A percentile compares a stretch with the other conserved stretches of the same genome.
phyloP scores from a whole-genome alignment of 345 rosid genomes.

The Syzygium aqueum region DNA sequence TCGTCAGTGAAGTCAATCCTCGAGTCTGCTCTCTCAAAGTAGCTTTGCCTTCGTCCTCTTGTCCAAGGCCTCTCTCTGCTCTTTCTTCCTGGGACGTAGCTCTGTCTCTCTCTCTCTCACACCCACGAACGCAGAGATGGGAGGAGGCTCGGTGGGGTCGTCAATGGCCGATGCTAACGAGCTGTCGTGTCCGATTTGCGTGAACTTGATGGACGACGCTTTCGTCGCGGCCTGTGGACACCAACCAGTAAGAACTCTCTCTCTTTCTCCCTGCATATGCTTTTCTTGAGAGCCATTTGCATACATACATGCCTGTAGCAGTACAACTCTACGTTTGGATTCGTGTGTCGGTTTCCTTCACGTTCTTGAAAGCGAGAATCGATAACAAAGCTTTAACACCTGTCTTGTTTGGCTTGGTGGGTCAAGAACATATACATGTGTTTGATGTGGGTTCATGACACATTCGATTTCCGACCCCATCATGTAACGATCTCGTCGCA shows the following conservation, averaged over 20 bases:
- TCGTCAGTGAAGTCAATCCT: not conserved
- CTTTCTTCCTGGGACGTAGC: not conserved
- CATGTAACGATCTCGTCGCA: not conserved
- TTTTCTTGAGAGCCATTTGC: conserved; percentile 43
- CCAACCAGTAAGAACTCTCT: not conserved
- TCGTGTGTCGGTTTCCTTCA: not conserved
- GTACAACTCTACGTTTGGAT: not conserved
- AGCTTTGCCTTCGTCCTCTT: not conserved
- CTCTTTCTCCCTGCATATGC: conserved; percentile 24
- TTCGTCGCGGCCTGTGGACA: conserved; percentile 49
- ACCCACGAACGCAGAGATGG: conserved; percentile 2
- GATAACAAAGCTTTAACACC: not conserved
- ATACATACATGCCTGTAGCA: conserved; percentile 33
- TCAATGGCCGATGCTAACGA: conserved; percentile 22
- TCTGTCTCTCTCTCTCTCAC: not conserved
- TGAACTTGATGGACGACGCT: conserved; percentile 45
- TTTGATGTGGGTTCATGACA: not conserved
- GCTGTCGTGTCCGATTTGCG: conserved; percentile 48
- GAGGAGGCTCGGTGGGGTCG: conserved; percentile 13
- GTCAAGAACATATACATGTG: not conserved
- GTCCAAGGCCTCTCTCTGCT: not conserved
- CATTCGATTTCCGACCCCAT: not conserved
- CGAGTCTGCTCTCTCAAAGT: not conserved
- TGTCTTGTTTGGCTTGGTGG: not conserved
- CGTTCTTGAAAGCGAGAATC: not conserved